Conservation (phyloP, 1,284 basidiomycete genomes). For the Pterulicium gracile region DNA sequence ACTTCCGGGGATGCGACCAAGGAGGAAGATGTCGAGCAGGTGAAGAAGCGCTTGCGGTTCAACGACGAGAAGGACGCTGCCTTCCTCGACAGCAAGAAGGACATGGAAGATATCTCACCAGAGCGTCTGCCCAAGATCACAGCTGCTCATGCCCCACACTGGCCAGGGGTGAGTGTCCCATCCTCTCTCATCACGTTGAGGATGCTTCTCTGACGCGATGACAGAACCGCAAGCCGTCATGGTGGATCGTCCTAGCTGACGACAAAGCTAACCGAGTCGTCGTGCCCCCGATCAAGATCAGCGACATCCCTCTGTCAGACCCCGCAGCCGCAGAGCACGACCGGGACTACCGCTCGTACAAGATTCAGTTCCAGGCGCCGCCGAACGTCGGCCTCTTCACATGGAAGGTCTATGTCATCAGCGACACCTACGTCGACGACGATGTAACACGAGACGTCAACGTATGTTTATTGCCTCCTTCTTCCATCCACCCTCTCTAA, state of each 20-base stretch:
- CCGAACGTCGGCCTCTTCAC: constrained; percentile 77
- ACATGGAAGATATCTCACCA: constrained; percentile 44
- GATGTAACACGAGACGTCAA: constrained; percentile 66
- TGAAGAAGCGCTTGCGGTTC: constrained; percentile 32
- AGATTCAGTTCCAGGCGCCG: constrained; percentile 93
- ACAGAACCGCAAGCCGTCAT: constrained; percentile 76
- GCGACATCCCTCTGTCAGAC: constrained; percentile 66
- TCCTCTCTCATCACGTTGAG: constrained; percentile 5
- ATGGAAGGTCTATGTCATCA: constrained; percentile 81
- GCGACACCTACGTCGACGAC: constrained; percentile 84
- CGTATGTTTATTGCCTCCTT: constrained; percentile 47
- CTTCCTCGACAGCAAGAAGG: constrained; percentile 55
- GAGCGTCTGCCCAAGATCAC: constrained; percentile 28
- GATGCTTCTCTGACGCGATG: constrained; percentile 4
- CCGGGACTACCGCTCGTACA: constrained; percentile 73
- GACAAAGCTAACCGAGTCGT: constrained; percentile 85
- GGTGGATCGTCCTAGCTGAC: constrained; percentile 89
- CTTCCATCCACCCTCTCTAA: constrained; percentile 4
- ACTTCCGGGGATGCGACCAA: no score
- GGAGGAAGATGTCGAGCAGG: constrained; percentile 38
- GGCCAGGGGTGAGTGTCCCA: constrained; percentile 64
- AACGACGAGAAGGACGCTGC: constrained; percentile 57
- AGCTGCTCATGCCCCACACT: constrained; percentile 83
- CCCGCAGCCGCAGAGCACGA: constrained; percentile 30
- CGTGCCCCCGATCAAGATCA: constrained; percentile 81